Evolutionary conservation across 768 basidiomycete species (phyloP).

Genomic region (Tubosaeta sp.): DNA sequence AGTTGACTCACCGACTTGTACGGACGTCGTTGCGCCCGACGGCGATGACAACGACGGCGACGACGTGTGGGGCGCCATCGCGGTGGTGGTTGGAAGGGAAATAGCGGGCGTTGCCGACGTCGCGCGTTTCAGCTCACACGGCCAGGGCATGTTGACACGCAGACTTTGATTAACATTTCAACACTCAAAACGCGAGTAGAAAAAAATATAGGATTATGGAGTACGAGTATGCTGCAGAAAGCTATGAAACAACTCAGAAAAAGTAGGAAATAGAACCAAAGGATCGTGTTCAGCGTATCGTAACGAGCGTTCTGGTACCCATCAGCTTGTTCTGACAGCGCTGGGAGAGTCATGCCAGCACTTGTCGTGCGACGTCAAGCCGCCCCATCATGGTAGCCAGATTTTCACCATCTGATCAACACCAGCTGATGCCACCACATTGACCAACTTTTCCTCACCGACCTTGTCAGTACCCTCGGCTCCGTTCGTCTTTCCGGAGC

Average conservation of each 20-base stretch:
- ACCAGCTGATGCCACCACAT: constrained; percentile 66
- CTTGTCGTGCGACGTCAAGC: constrained; percentile 5
- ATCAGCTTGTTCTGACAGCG: constrained; percentile 7
- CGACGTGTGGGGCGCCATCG: constrained; percentile 72
- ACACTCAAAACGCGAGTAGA: constrained; percentile 4
- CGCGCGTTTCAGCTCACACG: constrained; percentile 24
- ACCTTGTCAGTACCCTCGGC: constrained; percentile 32
- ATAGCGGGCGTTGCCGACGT: constrained; percentile 28
- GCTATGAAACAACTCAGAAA: constrained; percentile 17
- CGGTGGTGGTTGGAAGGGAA: constrained; percentile 30
- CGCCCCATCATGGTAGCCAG: constrained; percentile 48
- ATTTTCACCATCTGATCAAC: constrained; percentile 66
- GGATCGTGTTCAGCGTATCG: constrained; percentile 31
- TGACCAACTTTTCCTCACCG: constrained; percentile 56
- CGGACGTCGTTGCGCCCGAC: constrained; percentile 68
- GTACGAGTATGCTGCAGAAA: constrained; percentile 31
- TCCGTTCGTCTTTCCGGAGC: constrained; percentile 36
- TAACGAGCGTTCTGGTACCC: constrained; percentile 20
- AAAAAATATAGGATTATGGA: constrained; percentile 29
- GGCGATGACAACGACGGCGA: constrained; percentile 62
- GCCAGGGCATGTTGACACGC: constrained; percentile 1
- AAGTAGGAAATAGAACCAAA: constrained; percentile 16
- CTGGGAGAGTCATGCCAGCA: constrained; percentile 2
- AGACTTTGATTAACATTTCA: background rate
- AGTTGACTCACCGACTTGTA: constrained; percentile 80